Percentiles rank a stretch among this genome's conserved stretches.
Conservation (phyloP, 306 rosid species). For the Lupinus albus region DNA sequence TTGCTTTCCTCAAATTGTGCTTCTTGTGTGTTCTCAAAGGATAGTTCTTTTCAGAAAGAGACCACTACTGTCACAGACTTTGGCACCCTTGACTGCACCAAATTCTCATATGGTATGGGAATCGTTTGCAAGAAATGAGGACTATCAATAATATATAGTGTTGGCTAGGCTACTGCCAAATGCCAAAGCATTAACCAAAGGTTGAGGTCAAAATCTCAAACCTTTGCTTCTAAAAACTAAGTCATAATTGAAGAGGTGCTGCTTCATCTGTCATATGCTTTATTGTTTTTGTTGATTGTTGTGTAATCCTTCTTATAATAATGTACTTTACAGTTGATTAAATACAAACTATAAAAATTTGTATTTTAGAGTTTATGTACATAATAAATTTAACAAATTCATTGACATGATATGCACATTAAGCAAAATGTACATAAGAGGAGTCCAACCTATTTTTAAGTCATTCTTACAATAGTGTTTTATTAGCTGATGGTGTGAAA, state of each 20-base stretch:
- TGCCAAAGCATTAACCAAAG: not conserved
- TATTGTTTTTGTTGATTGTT: not conserved
- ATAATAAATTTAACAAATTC: too few relatives aligned
- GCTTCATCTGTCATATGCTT: not conserved
- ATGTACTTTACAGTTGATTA: not conserved
- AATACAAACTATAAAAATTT: not conserved
- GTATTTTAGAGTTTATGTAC: too few relatives aligned
- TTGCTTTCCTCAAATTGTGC: conserved; percentile 48
- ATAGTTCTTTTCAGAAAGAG: not conserved
- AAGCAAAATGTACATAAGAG: too few relatives aligned
- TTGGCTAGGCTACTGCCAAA: not conserved
- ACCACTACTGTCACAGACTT: not conserved
- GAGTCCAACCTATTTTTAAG: too few relatives aligned
- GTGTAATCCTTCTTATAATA: not conserved
- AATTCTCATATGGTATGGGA: conserved; percentile 44
- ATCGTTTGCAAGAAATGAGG: conserved; percentile 52
- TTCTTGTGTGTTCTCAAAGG: conserved; percentile 41
- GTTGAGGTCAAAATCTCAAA: not conserved
- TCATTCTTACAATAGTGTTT: too few relatives aligned
- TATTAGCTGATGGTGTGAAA: too few relatives aligned
- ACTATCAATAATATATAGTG: not conserved
- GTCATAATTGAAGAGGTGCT: too few relatives aligned
- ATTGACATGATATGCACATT: too few relatives aligned
- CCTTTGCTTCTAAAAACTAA: not conserved
- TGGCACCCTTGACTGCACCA: conserved; percentile 52